Conservation (phyloP, 2,329 filamentous ascomycete species). For the Alternaria arborescens region DNA sequence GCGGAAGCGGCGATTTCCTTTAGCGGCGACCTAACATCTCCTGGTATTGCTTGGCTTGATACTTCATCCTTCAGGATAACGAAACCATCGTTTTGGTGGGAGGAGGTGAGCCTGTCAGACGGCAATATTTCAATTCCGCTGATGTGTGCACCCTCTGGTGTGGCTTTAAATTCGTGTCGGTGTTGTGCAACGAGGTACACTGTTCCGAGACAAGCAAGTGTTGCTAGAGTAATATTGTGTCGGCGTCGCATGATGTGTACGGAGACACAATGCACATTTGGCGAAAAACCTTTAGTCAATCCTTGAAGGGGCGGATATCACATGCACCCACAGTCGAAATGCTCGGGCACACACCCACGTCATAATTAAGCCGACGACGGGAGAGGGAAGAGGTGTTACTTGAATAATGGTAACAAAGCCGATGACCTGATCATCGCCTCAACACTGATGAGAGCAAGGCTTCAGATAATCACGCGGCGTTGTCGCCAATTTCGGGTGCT, state of each 20-base stretch:
- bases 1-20: background rate
- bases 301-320: background rate
- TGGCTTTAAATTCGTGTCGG: background rate
- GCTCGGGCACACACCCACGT: background rate
- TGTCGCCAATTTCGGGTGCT: slow-evolving; percentile 4
- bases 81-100: background rate
- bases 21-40: background rate
- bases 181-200: slow-evolving; percentile 10
- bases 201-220: slow-evolving; percentile 14
- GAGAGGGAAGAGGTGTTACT: background rate
- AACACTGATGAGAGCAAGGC: background rate
- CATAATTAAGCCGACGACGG: background rate
- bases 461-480: slow-evolving; percentile 6
- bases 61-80: background rate
- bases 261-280: background rate
- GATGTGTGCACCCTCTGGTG: background rate
- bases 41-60: background rate
- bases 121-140: slow-evolving; percentile 12
- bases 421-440: background rate
- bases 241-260: slow-evolving; percentile 14
- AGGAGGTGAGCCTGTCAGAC: slow-evolving; percentile 1
- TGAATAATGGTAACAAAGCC: background rate
- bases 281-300: background rate
- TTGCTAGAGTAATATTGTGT: slow-evolving; percentile 18
- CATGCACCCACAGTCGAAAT: slow-evolving; percentile 1